Conservation (phyloP, 108 stramenopile genomes). For the Cylindrotheca closterium region DNA sequence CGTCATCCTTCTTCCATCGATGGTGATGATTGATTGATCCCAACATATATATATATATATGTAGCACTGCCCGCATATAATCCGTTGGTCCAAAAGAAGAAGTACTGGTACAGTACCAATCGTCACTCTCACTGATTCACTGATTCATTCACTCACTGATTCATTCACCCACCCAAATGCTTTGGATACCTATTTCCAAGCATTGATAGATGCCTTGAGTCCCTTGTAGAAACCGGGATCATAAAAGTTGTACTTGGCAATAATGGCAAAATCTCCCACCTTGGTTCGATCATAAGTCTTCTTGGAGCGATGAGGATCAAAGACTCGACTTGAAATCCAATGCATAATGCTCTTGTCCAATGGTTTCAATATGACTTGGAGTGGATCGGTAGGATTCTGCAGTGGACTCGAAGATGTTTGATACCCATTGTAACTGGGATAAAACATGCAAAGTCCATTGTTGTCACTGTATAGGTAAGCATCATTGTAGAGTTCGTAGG, state of each 20-base stretch:
- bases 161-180: too few species aligned
- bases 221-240: constrained; percentile 21
- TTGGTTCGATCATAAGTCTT: neutral
- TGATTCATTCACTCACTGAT: too few species aligned
- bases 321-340: neutral
- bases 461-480: constrained; percentile 37
- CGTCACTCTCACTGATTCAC: too few species aligned
- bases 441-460: constrained; percentile 22
- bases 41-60: too few species aligned
- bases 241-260: constrained; percentile 30
- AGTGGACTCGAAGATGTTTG: constrained; percentile 24
- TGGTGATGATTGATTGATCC: too few species aligned
- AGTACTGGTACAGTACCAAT: too few species aligned
- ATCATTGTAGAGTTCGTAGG: constrained; percentile 34
- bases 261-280: constrained; percentile 36
- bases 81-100: too few species aligned
- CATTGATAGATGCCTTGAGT: constrained; percentile 24
- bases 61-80: too few species aligned
- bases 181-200: constrained; percentile 24
- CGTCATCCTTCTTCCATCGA: too few species aligned
- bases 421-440: constrained; percentile 30
- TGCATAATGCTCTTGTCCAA: neutral
- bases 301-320: neutral
- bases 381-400: constrained; percentile 20
- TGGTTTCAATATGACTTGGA: neutral